Conservation (phyloP, 805 yeast species). For the Saccharomycopsis babjevae region DNA sequence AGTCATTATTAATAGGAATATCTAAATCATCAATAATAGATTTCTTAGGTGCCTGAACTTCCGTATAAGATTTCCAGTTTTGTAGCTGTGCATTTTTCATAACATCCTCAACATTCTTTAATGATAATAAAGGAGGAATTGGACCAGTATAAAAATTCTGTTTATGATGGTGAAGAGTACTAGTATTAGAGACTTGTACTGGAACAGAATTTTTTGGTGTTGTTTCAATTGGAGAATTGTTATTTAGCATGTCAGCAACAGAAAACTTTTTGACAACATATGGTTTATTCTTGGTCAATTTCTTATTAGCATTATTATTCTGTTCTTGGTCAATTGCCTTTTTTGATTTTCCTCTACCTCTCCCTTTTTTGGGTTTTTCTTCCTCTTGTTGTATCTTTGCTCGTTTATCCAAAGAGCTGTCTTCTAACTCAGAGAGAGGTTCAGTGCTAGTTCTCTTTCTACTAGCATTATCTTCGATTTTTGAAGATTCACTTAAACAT, state of each 20-base stretch:
- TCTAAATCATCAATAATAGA: conserved; percentile 15
- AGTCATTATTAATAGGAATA: conserved; percentile 4
- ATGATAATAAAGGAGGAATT: conserved; percentile 10
- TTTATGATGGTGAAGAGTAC: neutral
- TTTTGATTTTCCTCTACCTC: neutral
- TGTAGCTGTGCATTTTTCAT: conserved; percentile 11
- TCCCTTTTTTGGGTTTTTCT: conserved; percentile 1
- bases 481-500: neutral
- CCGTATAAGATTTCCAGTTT: conserved; percentile 3
- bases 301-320: neutral
- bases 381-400: neutral
- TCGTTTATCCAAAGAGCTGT: neutral
- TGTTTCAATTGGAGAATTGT: neutral
- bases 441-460: conserved; percentile 1
- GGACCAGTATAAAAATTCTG: conserved; percentile 11
- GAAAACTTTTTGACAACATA: neutral
- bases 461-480: neutral
- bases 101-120: conserved; percentile 3
- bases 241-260: neutral
- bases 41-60: conserved; percentile 13
- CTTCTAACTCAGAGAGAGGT: neutral
- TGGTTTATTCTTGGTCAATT: neutral
- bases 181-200: neutral
- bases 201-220: neutral
- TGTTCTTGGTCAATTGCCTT: neutral